These are phyloP conservation scores for Boletus sensibilis DNA, from an alignment of 768 basidiomycete genomes.

Conservation along the genomic window DNA sequence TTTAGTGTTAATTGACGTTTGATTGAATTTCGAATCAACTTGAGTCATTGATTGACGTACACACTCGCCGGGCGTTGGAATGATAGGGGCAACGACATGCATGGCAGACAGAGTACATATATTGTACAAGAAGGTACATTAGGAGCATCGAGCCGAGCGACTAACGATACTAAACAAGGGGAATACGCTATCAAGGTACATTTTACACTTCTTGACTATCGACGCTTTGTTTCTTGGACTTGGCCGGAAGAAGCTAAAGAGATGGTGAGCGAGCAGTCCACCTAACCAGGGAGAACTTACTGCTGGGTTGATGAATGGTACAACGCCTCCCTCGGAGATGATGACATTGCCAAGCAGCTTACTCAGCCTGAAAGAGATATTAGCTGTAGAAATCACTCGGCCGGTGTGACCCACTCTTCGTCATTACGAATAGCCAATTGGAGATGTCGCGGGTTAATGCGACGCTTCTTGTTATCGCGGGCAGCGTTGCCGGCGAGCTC, in stretches of 20 bases:
- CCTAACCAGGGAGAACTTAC: constrained; percentile 23
- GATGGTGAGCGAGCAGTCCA: not conserved
- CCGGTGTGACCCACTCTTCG: constrained; percentile 60
- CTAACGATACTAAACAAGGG: not conserved
- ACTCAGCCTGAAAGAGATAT: constrained; percentile 50
- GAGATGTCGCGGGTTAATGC: constrained; percentile 93
- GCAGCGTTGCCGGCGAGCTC: constrained; percentile 91
- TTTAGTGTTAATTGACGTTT: not conserved
- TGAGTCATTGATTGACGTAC: no score
- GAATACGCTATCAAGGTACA: constrained; percentile 2
- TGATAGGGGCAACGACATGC: not conserved
- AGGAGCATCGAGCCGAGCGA: not conserved
- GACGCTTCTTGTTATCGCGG: constrained; percentile 90
- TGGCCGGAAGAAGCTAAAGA: constrained; percentile 30
- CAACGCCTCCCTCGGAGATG: constrained; percentile 95
- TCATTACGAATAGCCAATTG: constrained; percentile 95
- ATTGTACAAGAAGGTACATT: constrained; percentile 11
- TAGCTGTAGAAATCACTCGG: not conserved
- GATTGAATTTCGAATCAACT: no score
- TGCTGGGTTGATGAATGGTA: constrained; percentile 74
- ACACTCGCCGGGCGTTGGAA: no score
- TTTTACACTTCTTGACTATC: constrained; percentile 34
- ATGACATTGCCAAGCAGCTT: constrained; percentile 76
- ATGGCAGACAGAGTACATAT: not conserved
- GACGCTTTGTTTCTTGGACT: constrained; percentile 32